These are phyloP conservation scores for Plasmodium vinckei DNA, from an alignment of 169 alveolate genomes.

Conservation along the genomic window DNA sequence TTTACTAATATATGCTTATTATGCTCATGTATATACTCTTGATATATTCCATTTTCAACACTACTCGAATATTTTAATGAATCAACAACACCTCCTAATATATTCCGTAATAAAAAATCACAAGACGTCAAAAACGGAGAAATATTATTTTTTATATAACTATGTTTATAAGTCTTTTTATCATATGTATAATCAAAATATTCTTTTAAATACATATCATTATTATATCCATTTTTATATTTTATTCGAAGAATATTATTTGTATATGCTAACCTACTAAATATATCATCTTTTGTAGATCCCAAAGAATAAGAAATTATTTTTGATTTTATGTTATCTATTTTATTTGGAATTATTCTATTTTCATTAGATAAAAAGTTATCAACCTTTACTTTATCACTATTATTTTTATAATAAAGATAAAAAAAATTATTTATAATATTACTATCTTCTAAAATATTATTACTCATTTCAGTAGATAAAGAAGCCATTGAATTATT, in stretches of 20 bases:
- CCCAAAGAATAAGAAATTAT: constrained; percentile 72
- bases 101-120: constrained; percentile 65
- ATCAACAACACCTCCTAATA: constrained; percentile 58
- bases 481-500: constrained; percentile 64
- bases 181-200: constrained; percentile 75
- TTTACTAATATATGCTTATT: constrained; percentile 59
- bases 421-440: constrained; percentile 35
- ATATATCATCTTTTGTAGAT: constrained; percentile 66
- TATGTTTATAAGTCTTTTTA: constrained; percentile 30
- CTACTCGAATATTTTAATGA: constrained; percentile 19
- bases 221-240: constrained; percentile 38
- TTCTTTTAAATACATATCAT: constrained; percentile 24
- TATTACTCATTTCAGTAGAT: constrained; percentile 57
- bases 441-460: constrained; percentile 4
- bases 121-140: constrained; percentile 70
- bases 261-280: constrained; percentile 61
- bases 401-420: constrained; percentile 53
- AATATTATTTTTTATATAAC: constrained; percentile 14
- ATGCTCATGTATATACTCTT: constrained; percentile 25
- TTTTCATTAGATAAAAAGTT: constrained; percentile 50
- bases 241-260: constrained; percentile 68
- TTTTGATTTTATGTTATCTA: constrained; percentile 52
- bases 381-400: constrained; percentile 8
- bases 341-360: constrained; percentile 29
- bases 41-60: constrained; percentile 29